Conservation (phyloP, 2,329 filamentous ascomycete species). For the Pyricularia grisea region DNA sequence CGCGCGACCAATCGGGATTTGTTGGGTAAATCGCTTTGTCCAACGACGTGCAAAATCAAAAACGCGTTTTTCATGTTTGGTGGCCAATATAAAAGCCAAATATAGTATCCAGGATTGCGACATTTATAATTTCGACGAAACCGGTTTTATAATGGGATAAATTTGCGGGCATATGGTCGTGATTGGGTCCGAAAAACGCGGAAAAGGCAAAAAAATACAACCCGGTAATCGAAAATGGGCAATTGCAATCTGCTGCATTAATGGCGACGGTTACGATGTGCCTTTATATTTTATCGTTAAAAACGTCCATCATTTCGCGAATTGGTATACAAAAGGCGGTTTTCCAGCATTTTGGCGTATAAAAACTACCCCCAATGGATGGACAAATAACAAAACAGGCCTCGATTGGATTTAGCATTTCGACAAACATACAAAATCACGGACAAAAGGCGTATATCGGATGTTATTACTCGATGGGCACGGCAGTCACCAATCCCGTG, state of each 20-base stretch:
- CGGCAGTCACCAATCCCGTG: no score
- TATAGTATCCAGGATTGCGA: not conserved
- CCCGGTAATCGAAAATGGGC: no score
- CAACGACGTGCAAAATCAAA: not conserved
- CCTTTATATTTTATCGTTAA: no score
- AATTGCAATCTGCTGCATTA: no score
- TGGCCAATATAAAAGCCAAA: no score
- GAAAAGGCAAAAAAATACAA: no score
- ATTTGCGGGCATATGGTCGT: not conserved
- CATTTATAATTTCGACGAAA: not conserved
- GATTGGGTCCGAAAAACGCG: no score
- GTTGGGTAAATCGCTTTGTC: not conserved
- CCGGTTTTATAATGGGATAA: not conserved
- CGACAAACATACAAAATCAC: not conserved
- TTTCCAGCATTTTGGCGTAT: not conserved
- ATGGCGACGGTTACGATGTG: no score
- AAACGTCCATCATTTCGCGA: not conserved
- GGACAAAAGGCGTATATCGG: not conserved
- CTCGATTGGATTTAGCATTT: not conserved
- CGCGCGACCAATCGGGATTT: not conserved
- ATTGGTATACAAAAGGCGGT: not conserved
- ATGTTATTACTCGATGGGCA: not conserved
- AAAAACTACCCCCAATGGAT: not conserved
- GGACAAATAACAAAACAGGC: not conserved
- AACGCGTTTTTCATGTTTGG: not conserved